Evolutionary conservation across 1,284 basidiomycete species (phyloP).

Genomic region (Apiotrichum siamense): DNA sequence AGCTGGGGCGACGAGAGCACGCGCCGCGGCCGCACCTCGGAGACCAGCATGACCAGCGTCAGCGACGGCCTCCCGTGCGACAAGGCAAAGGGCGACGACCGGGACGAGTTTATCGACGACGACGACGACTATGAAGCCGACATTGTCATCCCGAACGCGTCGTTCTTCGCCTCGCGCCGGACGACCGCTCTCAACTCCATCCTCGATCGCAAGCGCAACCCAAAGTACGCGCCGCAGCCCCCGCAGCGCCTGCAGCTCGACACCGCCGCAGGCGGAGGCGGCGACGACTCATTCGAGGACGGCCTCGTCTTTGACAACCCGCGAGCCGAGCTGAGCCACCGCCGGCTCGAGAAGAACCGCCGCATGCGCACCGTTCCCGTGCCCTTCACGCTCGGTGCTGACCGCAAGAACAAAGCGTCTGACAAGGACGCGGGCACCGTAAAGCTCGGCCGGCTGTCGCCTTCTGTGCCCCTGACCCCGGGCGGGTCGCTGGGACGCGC

Average conservation of each 20-base stretch:
- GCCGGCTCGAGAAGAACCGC: conserved; percentile 25
- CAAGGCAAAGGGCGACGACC: conserved; percentile 7
- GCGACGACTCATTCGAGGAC: conserved; percentile 44
- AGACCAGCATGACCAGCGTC: conserved; percentile 37
- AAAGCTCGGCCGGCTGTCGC: neutral
- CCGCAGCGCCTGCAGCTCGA: conserved; percentile 4
- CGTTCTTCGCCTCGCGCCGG: conserved; percentile 34
- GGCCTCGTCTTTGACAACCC: conserved; percentile 43
- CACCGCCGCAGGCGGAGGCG: conserved; percentile 1
- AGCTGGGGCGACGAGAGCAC: conserved; percentile 27
- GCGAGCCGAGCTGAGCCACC: conserved; percentile 32
- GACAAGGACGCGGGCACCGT: neutral
- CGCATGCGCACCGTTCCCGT: conserved; percentile 18
- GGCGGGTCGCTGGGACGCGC: neutral
- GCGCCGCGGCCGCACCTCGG: conserved; percentile 19
- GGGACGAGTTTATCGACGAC: conserved; percentile 13
- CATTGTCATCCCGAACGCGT: conserved; percentile 32
- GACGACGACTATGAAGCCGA: conserved; percentile 41
- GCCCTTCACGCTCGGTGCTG: conserved; percentile 15
- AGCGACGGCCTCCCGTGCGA: conserved; percentile 29
- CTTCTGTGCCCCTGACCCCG: neutral
- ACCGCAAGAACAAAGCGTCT: conserved; percentile 7
- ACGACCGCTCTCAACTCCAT: conserved; percentile 38
- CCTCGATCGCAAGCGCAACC: conserved; percentile 40
- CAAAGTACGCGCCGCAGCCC: conserved; percentile 22